Conservation (phyloP, 2,329 filamentous ascomycete species). For the Penicillium sp. region DNA sequence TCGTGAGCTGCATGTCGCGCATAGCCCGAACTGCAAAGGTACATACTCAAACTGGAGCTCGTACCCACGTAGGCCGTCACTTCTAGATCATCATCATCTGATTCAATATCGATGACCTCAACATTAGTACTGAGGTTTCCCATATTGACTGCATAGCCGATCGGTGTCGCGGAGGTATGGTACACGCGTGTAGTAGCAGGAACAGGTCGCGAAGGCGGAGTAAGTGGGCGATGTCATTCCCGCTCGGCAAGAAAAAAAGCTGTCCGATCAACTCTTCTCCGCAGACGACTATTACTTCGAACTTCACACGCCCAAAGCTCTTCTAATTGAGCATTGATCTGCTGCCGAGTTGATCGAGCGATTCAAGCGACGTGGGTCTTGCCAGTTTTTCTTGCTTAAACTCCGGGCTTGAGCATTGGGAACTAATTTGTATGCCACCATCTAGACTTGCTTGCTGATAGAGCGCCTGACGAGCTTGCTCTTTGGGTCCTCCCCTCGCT, state of each 20-base stretch:
- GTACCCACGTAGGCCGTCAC: constrained; percentile 31
- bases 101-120: constrained; percentile 32
- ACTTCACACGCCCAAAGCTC: background rate
- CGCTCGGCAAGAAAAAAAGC: constrained; percentile 19
- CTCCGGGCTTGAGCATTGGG: background rate
- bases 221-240: constrained; percentile 32
- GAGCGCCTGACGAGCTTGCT: constrained; percentile 8
- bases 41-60: constrained; percentile 15
- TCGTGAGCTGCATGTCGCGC: constrained; percentile 20
- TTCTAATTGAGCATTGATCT: constrained; percentile 4
- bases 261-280: constrained; percentile 6
- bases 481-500: background rate
- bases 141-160: constrained; percentile 21
- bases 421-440: constrained; percentile 7
- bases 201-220: constrained; percentile 20
- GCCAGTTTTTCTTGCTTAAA: too few species aligned
- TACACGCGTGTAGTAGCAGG: constrained; percentile 7
- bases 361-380: background rate
- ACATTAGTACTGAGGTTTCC: constrained; percentile 9
- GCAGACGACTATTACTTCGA: constrained; percentile 1
- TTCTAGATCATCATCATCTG: constrained; percentile 48
- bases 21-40: background rate
- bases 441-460: background rate
- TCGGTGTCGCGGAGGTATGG: background rate
- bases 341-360: background rate